Conservation (phyloP, 1,284 basidiomycete species). For the Athelia sp. region DNA sequence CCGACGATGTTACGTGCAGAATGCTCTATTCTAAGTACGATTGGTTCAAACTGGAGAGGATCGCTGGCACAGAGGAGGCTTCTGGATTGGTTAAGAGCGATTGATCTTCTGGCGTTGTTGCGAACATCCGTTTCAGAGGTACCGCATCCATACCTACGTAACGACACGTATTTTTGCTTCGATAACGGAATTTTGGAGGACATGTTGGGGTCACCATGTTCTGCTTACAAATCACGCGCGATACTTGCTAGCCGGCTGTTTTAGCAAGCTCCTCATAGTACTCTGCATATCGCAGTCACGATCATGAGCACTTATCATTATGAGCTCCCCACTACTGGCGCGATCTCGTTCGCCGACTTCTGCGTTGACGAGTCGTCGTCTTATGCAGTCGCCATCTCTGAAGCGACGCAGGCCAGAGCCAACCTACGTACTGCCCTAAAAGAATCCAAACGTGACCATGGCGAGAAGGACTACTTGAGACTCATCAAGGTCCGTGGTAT, state of each 20-base stretch:
- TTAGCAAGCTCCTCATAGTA: no score
- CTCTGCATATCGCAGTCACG: no score
- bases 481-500: slow-evolving; percentile 67
- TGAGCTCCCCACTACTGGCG: slow-evolving; percentile 80
- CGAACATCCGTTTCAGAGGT: no score
- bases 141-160: no score
- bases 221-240: no score
- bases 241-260: no score
- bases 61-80: slow-evolving; percentile 58
- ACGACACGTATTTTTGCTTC: no score
- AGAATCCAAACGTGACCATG: slow-evolving; percentile 61
- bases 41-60: slow-evolving; percentile 79
- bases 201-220: no score
- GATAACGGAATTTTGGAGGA: no score
- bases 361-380: slow-evolving; percentile 58
- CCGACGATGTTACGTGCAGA: slow-evolving; percentile 72
- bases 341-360: slow-evolving; percentile 73
- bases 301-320: slow-evolving; percentile 57
- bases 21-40: slow-evolving; percentile 89
- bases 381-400: slow-evolving; percentile 61
- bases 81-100: slow-evolving; percentile 35
- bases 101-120: not conserved
- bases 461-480: slow-evolving; percentile 73
- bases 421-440: slow-evolving; percentile 76
- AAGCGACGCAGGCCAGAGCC: slow-evolving; percentile 76